Conservation (phyloP, 106 monocot genomes). For the Dioscorea dumetorum region DNA sequence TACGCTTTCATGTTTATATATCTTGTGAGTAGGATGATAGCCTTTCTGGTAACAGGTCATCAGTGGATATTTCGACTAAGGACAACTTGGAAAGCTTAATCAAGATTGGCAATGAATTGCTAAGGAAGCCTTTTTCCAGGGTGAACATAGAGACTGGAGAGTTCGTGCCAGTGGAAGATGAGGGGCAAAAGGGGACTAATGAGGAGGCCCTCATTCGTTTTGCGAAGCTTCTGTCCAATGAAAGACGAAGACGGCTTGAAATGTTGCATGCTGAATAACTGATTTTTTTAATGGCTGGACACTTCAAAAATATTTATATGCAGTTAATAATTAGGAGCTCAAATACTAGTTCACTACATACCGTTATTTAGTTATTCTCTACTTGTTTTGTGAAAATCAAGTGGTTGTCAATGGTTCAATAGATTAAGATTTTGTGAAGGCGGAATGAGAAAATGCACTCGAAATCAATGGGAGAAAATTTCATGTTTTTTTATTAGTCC, state of each 20-base stretch:
- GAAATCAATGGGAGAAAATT: too few relatives aligned
- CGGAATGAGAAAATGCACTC: too few relatives aligned
- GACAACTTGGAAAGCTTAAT: conserved; percentile 15
- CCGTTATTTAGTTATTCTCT: too few relatives aligned
- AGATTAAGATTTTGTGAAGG: too few relatives aligned
- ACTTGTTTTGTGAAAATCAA: too few relatives aligned
- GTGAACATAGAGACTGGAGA: conserved; percentile 20
- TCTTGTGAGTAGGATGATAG: background rate
- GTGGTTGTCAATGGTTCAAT: too few relatives aligned
- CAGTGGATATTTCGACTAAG: conserved; percentile 18
- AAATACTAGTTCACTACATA: too few relatives aligned
- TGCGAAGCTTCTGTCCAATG: conserved; percentile 1
- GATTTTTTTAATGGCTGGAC: too few relatives aligned
- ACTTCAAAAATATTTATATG: too few relatives aligned
- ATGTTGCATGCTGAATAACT: background rate
- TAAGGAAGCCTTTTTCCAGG: conserved; percentile 14
- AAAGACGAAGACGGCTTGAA: background rate
- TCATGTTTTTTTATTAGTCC: too few relatives aligned
- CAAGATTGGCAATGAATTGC: conserved; percentile 9
- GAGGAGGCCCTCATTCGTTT: conserved; percentile 11
- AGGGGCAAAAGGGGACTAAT: conserved; percentile 6
- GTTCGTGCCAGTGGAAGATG: background rate
- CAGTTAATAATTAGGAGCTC: too few relatives aligned
- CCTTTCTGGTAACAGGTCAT: background rate
- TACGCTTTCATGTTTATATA: background rate